These are phyloP conservation scores for Rutidosis leptorrhynchoides DNA, from an alignment of 129 eudicot species.

Conservation along the genomic window DNA sequence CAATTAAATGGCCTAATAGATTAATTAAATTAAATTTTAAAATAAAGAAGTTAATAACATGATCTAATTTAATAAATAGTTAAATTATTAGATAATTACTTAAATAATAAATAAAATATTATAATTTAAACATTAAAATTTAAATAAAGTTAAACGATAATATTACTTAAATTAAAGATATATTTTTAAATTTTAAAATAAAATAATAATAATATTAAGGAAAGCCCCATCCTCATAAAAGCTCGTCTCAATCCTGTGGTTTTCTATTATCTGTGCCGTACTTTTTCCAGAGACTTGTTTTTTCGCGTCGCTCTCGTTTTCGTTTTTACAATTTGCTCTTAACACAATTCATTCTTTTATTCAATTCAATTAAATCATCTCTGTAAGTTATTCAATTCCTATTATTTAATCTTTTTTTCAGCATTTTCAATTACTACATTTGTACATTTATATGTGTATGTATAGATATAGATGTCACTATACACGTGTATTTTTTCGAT, in stretches of 20 bases:
- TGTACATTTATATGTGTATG: background rate
- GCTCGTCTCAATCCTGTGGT: constrained; percentile 60
- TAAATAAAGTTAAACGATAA: no score
- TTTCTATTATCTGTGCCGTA: constrained; percentile 59
- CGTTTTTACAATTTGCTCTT: constrained; percentile 4
- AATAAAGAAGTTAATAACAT: no score
- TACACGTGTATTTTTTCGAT: background rate
- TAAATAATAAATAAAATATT: no score
- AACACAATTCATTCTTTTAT: constrained; percentile 22
- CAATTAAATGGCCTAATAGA: no score
- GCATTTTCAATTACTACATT: background rate
- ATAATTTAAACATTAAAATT: no score
- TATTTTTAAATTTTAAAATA: background rate
- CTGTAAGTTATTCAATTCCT: constrained; percentile 26
- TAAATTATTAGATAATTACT: no score
- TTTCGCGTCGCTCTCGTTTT: constrained; percentile 31
- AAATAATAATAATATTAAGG: constrained; percentile 25
- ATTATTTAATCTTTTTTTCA: background rate
- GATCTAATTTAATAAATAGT: no score
- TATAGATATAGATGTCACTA: constrained; percentile 10
- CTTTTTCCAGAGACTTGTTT: constrained; percentile 29
- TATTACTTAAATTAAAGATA: no score
- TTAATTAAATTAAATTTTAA: no score
- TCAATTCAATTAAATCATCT: constrained; percentile 17
- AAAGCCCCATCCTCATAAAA: constrained; percentile 52